phyloP scores from a whole-genome alignment of 2,329 filamentous ascomycete species.

The Aspergillus luchuensis region DNA sequence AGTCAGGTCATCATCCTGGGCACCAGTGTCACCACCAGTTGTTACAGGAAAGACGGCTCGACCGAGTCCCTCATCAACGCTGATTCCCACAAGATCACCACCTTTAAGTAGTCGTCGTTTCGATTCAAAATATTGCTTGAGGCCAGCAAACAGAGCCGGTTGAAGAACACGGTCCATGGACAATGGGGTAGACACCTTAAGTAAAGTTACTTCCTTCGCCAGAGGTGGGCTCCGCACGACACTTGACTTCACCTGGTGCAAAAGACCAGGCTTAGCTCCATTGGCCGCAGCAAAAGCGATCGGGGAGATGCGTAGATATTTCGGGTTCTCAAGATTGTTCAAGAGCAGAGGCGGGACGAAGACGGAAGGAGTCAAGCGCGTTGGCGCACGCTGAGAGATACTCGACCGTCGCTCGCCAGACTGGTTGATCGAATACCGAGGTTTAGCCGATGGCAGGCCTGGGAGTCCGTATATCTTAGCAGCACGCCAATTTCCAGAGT shows the following conservation, averaged over 20 bases:
- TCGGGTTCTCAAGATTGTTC: conserved; percentile 77
- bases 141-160: conserved; percentile 77
- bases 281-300: conserved; percentile 38
- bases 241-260: conserved; percentile 51
- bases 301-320: conserved; percentile 76
- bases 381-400: conserved; percentile 52
- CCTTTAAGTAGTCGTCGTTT: conserved; percentile 79
- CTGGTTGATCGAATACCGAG: conserved; percentile 58
- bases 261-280: conserved; percentile 60
- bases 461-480: conserved; percentile 88
- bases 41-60: conserved; percentile 74
- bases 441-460: conserved; percentile 58
- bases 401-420: conserved; percentile 55
- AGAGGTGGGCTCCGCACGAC: conserved; percentile 56
- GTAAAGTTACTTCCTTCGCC: conserved; percentile 78
- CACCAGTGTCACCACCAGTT: conserved; percentile 56
- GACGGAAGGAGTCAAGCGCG: conserved; percentile 59
- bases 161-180: conserved; percentile 85
- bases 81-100: conserved; percentile 85
- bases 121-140: conserved; percentile 86
- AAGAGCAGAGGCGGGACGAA: conserved; percentile 86
- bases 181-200: conserved; percentile 85
- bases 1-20: conserved; percentile 71
- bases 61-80: conserved; percentile 83
- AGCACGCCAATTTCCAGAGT: conserved; percentile 75